Evolutionary conservation across 768 basidiomycete genomes (phyloP).

Genomic region (Inosperma sp.): DNA sequence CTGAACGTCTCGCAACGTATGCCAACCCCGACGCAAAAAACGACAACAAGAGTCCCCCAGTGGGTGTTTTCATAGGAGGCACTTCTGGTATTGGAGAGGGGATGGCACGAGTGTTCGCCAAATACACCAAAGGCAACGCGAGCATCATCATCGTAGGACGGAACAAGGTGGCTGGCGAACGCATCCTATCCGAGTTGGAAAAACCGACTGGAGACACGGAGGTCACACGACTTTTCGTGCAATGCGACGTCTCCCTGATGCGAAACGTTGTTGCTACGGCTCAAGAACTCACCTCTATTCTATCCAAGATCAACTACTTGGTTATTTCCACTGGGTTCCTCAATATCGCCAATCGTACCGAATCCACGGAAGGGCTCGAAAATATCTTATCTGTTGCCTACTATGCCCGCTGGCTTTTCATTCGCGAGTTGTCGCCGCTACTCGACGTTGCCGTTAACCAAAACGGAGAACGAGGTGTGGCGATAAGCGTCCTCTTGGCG

Average conservation of each 20-base stretch:
- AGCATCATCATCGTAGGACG: constrained; percentile 49
- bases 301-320: constrained; percentile 49
- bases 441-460: constrained; percentile 34
- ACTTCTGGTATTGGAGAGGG: constrained; percentile 43
- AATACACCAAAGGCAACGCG: constrained; percentile 39
- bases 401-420: constrained; percentile 49
- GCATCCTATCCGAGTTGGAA: constrained; percentile 37
- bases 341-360: constrained; percentile 33
- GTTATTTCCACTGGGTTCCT: constrained; percentile 43
- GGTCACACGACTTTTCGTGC: constrained; percentile 37
- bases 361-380: constrained; percentile 32
- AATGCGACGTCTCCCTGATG: constrained; percentile 44
- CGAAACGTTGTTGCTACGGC: constrained; percentile 35
- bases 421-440: constrained; percentile 39
- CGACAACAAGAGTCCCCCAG: constrained; percentile 17
- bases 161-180: constrained; percentile 43
- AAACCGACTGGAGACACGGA: constrained; percentile 19
- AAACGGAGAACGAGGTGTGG: constrained; percentile 45
- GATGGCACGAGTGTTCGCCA: constrained; percentile 41
- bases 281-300: constrained; percentile 26
- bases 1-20: constrained; percentile 15
- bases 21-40: not conserved
- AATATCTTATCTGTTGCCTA: constrained; percentile 40
- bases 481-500: constrained; percentile 39
- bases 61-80: constrained; percentile 37